Evolutionary conservation across 192 early-diverging fungal genomes (phyloP).

Genomic region (Backusella circina): DNA sequence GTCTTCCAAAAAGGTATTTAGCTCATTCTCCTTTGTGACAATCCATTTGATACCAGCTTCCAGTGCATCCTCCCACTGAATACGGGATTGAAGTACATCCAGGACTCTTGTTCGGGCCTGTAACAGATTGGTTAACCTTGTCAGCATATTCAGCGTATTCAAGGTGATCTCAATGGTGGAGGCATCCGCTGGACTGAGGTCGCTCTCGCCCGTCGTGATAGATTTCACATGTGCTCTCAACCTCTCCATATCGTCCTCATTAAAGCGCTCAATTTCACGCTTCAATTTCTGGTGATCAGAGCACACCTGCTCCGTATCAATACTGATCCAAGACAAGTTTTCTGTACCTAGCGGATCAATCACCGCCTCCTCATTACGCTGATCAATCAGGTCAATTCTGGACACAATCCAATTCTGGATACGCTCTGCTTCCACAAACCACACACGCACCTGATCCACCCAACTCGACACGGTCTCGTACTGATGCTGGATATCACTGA

Average conservation of each 20-base stretch:
- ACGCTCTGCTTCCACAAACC: slow-evolving; percentile 42
- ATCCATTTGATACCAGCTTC: slow-evolving; percentile 20
- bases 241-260: slow-evolving; percentile 42
- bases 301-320: slow-evolving; percentile 17
- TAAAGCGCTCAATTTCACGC: slow-evolving; percentile 37
- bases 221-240: slow-evolving; percentile 39
- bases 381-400: slow-evolving; percentile 30
- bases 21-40: slow-evolving; percentile 6
- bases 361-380: slow-evolving; percentile 9
- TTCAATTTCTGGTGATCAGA: slow-evolving; percentile 33
- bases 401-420: slow-evolving; percentile 42
- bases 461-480: slow-evolving; percentile 27
- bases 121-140: slow-evolving; percentile 31
- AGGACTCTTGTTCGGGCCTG: slow-evolving; percentile 22
- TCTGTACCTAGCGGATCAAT: slow-evolving; percentile 27
- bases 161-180: slow-evolving; percentile 45
- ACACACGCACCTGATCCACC: slow-evolving; percentile 35
- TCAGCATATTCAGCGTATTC: slow-evolving; percentile 35
- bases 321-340: neutral
- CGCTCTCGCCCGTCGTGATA: slow-evolving; percentile 17
- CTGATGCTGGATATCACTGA: slow-evolving; percentile 4
- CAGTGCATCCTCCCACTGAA: slow-evolving; percentile 38
- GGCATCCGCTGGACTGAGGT: slow-evolving; percentile 41
- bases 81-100: slow-evolving; percentile 21
- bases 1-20: slow-evolving; percentile 19